These are phyloP conservation scores for Pythium insidiosum DNA, from an alignment of 352 stramenopile genomes.

Conservation along the genomic window DNA sequence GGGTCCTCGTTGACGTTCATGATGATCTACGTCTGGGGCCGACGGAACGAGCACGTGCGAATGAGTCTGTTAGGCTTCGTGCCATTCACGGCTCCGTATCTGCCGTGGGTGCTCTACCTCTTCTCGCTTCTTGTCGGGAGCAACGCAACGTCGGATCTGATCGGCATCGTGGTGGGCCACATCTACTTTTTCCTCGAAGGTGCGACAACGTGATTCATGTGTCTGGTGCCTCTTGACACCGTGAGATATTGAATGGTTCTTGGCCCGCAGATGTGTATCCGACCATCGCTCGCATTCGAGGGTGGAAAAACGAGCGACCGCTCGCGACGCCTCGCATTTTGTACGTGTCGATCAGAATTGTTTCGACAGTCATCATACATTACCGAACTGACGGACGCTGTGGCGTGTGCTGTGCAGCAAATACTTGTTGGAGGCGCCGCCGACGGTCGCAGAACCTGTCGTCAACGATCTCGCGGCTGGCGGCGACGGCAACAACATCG, in stretches of 20 bases:
- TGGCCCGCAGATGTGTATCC: conserved; percentile 92
- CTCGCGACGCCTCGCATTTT: conserved; percentile 90
- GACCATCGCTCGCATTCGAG: conserved; percentile 92
- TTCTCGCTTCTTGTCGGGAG: conserved; percentile 96
- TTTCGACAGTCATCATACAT: too few species aligned
- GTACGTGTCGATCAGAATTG: conserved; percentile 37
- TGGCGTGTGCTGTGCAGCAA: conserved; percentile 35
- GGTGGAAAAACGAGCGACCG: conserved; percentile 89
- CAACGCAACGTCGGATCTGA: conserved; percentile 94
- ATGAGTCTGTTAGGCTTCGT: conserved; percentile 98
- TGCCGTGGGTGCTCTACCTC: conserved; percentile 97
- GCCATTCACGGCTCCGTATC: conserved; percentile 96
- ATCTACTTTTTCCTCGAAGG: conserved; percentile 99
- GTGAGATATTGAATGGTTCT: not conserved
- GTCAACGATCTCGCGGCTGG: conserved; percentile 42
- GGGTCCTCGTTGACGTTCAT: conserved; percentile 99
- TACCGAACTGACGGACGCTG: too few species aligned
- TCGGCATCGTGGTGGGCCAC: conserved; percentile 98
- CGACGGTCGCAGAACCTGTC: conserved; percentile 38
- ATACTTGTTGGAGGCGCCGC: conserved; percentile 52
- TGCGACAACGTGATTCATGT: too few species aligned
- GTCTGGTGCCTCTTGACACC: not conserved
- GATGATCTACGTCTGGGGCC: conserved; percentile 99
- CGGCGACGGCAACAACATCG: conserved; percentile 20
- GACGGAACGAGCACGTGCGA: conserved; percentile 92